Percentiles rank a stretch among this genome's conserved stretches.
phyloP scores from a whole-genome alignment of 75 land plant genomes.

The Adiantum capillusveneris region DNA sequence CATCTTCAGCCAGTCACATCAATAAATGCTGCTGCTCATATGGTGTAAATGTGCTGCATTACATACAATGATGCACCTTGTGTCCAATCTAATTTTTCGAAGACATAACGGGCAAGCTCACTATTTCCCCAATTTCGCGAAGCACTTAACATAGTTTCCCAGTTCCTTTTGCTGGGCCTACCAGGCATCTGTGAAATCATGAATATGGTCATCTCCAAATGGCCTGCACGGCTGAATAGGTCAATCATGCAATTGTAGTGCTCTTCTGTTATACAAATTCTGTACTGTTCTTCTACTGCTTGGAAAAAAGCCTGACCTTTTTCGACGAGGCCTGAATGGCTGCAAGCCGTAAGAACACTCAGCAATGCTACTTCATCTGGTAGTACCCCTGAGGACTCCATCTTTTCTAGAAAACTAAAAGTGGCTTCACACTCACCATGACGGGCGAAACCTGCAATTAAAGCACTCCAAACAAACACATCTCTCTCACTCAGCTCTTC shows the following conservation, averaged over 20 bases:
- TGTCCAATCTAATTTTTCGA: no score
- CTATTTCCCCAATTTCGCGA: no score
- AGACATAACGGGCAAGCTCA: no score
- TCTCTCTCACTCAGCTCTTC: slow-evolving; percentile 21
- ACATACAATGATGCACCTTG: no score
- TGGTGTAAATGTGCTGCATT: no score
- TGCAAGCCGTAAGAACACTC: slow-evolving; percentile 29
- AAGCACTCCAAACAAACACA: slow-evolving; percentile 40
- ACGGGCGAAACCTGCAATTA: slow-evolving; percentile 31
- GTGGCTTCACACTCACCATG: background rate
- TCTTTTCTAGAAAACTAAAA: background rate
- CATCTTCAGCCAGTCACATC: no score
- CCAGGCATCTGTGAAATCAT: no score
- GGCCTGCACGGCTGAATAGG: slow-evolving; percentile 8
- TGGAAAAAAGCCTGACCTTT: slow-evolving; percentile 15
- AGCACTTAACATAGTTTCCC: no score
- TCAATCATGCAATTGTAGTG: slow-evolving; percentile 17
- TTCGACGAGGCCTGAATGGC: slow-evolving; percentile 7
- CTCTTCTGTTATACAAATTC: slow-evolving; percentile 1
- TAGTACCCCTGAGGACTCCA: background rate
- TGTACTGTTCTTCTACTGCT: background rate
- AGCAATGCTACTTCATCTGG: slow-evolving; percentile 48
- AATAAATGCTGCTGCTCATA: no score
- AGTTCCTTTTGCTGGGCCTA: no score
- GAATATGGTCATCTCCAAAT: background rate